phyloP scores from a whole-genome alignment of 1,284 basidiomycete species.

The Microbotryum silenes-acaulis region DNA sequence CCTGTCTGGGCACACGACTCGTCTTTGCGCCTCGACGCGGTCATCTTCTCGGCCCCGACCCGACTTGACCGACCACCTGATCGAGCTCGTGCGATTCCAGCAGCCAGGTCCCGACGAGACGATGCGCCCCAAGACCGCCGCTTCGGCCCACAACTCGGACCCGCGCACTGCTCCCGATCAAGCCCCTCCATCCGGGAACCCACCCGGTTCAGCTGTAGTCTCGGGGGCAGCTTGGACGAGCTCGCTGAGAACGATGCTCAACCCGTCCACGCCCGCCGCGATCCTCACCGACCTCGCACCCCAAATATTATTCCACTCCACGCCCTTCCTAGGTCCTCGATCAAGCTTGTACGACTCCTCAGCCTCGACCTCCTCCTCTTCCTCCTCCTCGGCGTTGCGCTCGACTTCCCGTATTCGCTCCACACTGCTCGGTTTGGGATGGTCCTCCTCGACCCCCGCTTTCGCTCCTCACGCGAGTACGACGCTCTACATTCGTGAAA shows the following conservation, averaged over 20 bases:
- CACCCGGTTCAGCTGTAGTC: no score
- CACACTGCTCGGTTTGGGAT: slow-evolving; percentile 35
- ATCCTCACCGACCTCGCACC: slow-evolving; percentile 28
- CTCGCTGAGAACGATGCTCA: slow-evolving; percentile 7
- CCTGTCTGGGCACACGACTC: no score
- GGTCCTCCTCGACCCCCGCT: slow-evolving; percentile 50
- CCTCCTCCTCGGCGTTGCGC: neutral
- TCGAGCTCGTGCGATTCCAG: no score
- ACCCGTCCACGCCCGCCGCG: slow-evolving; percentile 10
- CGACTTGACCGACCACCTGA: no score
- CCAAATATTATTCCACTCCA: slow-evolving; percentile 39
- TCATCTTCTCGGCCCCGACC: no score
- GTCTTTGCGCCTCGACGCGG: no score
- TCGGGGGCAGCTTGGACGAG: neutral
- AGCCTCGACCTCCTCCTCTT: slow-evolving; percentile 5
- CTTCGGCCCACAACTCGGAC: no score
- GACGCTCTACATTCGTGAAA: slow-evolving; percentile 27
- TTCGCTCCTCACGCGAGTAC: slow-evolving; percentile 57
- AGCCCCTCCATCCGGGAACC: no score
- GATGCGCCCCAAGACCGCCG: no score
- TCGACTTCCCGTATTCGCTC: slow-evolving; percentile 10
- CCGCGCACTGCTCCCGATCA: no score
- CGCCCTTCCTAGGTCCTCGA: slow-evolving; percentile 54
- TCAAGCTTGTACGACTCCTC: slow-evolving; percentile 48
- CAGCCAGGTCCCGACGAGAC: no score